phyloP scores from a whole-genome alignment of 768 basidiomycete genomes.

The Suillus plorans region DNA sequence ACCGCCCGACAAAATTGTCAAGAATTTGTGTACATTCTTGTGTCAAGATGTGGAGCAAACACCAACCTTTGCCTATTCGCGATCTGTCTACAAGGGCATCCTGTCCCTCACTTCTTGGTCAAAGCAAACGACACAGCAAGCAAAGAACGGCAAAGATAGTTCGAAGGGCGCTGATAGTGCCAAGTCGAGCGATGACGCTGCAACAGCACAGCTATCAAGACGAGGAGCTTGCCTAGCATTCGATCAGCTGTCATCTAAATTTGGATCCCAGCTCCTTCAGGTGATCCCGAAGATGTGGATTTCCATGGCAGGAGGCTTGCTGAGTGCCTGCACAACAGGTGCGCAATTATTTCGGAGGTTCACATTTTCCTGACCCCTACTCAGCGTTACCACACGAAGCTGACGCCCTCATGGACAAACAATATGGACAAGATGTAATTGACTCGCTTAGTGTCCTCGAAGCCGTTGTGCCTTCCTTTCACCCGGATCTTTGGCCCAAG shows the following conservation, averaged over 20 bases:
- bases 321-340: conserved; percentile 70
- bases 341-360: conserved; percentile 17
- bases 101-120: conserved; percentile 63
- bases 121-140: conserved; percentile 32
- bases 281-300: conserved; percentile 95
- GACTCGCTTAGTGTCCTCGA: conserved; percentile 91
- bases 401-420: conserved; percentile 66
- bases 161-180: conserved; percentile 41
- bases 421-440: conserved; percentile 85
- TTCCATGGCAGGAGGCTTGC: conserved; percentile 79
- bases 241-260: conserved; percentile 69
- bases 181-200: conserved; percentile 52
- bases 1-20: conserved; percentile 94
- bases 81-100: conserved; percentile 67
- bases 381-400: conserved; percentile 56
- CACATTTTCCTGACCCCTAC: conserved; percentile 4
- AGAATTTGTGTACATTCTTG: conserved; percentile 94
- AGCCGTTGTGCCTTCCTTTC: conserved; percentile 74
- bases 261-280: conserved; percentile 70
- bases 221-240: conserved; percentile 88
- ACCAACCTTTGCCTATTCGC: conserved; percentile 78
- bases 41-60: conserved; percentile 90
- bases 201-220: conserved; percentile 69
- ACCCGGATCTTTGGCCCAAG: conserved; percentile 65
- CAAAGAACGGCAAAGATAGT: conserved; percentile 37